Percentiles rank a stretch among this genome's conserved stretches.
phyloP scores from a whole-genome alignment of 208 protist genomes.

The Lotmaria passim region DNA sequence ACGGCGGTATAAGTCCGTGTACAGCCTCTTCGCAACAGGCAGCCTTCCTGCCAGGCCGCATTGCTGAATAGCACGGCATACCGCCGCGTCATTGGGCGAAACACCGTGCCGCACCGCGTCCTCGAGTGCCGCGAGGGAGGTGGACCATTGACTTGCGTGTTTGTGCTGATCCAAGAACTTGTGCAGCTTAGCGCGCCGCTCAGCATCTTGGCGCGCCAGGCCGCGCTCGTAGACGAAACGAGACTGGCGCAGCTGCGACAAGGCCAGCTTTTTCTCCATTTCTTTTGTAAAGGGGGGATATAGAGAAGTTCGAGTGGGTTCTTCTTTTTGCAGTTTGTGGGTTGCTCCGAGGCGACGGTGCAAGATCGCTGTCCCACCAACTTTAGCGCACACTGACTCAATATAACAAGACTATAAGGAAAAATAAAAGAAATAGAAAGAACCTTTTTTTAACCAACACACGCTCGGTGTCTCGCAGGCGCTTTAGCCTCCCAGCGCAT shows the following conservation, averaged over 20 bases:
- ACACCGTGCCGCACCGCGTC: constrained; percentile 59
- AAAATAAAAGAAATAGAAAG: no score
- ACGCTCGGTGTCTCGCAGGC: no score
- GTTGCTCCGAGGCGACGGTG: neutral
- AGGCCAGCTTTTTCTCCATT: constrained; percentile 18
- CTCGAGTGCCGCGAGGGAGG: constrained; percentile 48
- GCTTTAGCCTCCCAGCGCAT: no score
- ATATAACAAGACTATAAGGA: no score
- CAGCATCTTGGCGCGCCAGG: constrained; percentile 33
- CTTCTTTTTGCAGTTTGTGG: neutral
- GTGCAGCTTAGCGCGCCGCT: constrained; percentile 47
- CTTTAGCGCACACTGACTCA: no score
- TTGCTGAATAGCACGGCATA: constrained; percentile 59
- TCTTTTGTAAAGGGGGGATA: neutral
- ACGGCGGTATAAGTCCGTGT: constrained; percentile 52
- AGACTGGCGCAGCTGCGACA: constrained; percentile 48
- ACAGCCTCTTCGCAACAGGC: constrained; percentile 43
- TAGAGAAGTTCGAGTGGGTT: neutral
- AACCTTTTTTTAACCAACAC: no score
- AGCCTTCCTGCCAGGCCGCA: constrained; percentile 58
- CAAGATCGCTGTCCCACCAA: neutral
- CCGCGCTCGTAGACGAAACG: constrained; percentile 51
- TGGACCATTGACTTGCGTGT: constrained; percentile 60
- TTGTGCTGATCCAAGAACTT: constrained; percentile 56
- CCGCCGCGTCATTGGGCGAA: constrained; percentile 44